Evolutionary conservation across 2,329 filamentous ascomycete species (phyloP).

Genomic region (Malbranchea zuffiana): DNA sequence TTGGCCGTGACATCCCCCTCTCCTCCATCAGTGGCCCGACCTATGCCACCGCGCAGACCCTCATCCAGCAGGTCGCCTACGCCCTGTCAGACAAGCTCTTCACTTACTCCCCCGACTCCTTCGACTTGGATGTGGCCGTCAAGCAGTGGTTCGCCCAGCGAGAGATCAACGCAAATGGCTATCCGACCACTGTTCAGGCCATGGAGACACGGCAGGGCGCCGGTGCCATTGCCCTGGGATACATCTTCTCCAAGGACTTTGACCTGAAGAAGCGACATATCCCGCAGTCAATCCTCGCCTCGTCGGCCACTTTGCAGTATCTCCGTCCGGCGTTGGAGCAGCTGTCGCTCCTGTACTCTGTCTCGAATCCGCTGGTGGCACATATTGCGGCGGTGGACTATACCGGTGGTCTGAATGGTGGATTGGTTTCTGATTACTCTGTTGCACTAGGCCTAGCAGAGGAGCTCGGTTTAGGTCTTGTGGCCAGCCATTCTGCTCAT

Average conservation of each 20-base stretch:
- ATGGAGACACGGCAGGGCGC: slow-evolving; percentile 84
- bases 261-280: slow-evolving; percentile 83
- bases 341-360: slow-evolving; percentile 78
- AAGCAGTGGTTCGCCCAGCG: slow-evolving; percentile 61
- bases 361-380: slow-evolving; percentile 84
- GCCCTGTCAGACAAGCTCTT: slow-evolving; percentile 94
- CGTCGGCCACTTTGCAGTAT: slow-evolving; percentile 68
- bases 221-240: slow-evolving; percentile 82
- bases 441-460: slow-evolving; percentile 70
- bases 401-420: slow-evolving; percentile 49
- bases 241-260: slow-evolving; percentile 96
- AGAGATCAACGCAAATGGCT: slow-evolving; percentile 71
- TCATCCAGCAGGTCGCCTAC: slow-evolving; percentile 94
- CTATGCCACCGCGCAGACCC: slow-evolving; percentile 83
- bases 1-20: slow-evolving; percentile 25
- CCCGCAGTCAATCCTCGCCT: slow-evolving; percentile 81
- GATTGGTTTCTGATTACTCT: slow-evolving; percentile 78
- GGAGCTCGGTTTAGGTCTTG: slow-evolving; percentile 76
- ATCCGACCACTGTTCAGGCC: slow-evolving; percentile 63
- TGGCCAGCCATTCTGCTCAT: slow-evolving; percentile 75
- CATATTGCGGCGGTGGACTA: slow-evolving; percentile 91
- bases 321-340: slow-evolving; percentile 81
- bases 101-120: slow-evolving; percentile 87
- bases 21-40: slow-evolving; percentile 58
- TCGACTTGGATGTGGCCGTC: slow-evolving; percentile 76